A percentile compares a stretch with the other conserved stretches of the same genome.
Evolutionary conservation across 2,329 filamentous ascomycete species (phyloP).

Genomic region (Grosmannia clavigera): DNA sequence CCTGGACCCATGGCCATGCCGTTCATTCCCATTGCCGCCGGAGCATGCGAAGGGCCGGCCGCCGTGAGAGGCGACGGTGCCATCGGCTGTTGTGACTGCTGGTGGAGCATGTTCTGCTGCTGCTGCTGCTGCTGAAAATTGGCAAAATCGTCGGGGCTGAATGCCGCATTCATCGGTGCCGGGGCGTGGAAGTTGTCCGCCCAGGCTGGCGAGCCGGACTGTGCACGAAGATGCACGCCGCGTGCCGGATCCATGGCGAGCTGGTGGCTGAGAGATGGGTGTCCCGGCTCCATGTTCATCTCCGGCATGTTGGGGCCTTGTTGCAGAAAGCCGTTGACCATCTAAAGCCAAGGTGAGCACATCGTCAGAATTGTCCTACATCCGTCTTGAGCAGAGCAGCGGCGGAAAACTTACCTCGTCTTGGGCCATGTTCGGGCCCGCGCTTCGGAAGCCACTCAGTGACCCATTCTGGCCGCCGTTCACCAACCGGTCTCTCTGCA

Average conservation of each 20-base stretch:
- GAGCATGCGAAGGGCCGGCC: conserved; percentile 40
- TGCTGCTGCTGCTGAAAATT: conserved; percentile 67
- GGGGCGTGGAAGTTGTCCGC: conserved; percentile 43
- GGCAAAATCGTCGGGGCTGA: conserved; percentile 72
- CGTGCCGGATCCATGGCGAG: conserved; percentile 35
- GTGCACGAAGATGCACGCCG: conserved; percentile 38
- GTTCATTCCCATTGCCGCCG: conserved; percentile 46
- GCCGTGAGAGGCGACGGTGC: conserved; percentile 42
- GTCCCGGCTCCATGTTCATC: conserved; percentile 37
- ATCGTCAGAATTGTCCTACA: not conserved
- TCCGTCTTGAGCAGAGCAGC: not conserved
- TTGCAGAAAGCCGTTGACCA: conserved; percentile 89
- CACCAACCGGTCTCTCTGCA: conserved; percentile 81
- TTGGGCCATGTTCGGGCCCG: conserved; percentile 54
- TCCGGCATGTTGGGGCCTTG: conserved; percentile 52
- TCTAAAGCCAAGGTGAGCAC: conserved; percentile 37
- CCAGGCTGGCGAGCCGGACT: conserved; percentile 42
- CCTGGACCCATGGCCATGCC: conserved; percentile 27
- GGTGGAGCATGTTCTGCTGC: conserved; percentile 14
- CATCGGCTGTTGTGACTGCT: conserved; percentile 5
- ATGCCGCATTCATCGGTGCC: conserved; percentile 59
- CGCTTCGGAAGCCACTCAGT: conserved; percentile 66
- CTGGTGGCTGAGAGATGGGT: conserved; percentile 25
- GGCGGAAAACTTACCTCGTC: conserved; percentile 47
- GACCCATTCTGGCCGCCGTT: conserved; percentile 59